Evolutionary conservation across 208 protist genomes (phyloP), one percentile per base, ranked within the genome.

Genomic region (Hexamita inflata): DNA sequence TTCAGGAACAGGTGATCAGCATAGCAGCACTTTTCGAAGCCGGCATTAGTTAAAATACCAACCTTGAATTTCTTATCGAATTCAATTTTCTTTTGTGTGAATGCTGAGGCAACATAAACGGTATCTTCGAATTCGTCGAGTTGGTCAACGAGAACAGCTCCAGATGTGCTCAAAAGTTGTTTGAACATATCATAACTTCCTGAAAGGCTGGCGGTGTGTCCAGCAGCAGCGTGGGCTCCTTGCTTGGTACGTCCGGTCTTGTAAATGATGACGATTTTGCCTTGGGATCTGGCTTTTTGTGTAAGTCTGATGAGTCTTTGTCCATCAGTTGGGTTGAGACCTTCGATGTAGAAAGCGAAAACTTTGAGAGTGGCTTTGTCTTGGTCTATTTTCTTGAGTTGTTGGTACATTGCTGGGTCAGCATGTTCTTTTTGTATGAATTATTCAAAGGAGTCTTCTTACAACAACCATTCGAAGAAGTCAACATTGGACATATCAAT

Each of bases 171-270:
- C 0, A 82, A 0, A 30, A 81, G 57, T 11, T 60, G 4, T 19
- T 58, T 70, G 57, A 82, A 79, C 80, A 82, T 82, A 26, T 74
- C 39, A 49, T 81, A 82, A 59, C 80, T 73, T 0, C 77, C 77
- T n/a, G 80, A 73, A n/a, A 82, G 78, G 1, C 74, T 74, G 15
- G 80, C 80, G 28, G 80, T 82, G 74, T 82, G 80, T 26, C 78
- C 77, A 26, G 76, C 58, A 38, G 78, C 74, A 41, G 80, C 80
- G 40, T 59, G 26, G 32, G 60, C 26, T 75, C 66, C 1, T 66
- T 26, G 62, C 78, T 76, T 35, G 76, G 74, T 40, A 11, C 77
- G 2, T 32, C 80, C 80, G 40, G 80, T 30, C n/a, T 82, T 82
- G 59, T 82, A 82, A 0, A 82, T n/a, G 58, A 58, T 26, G 24